phyloP scores from a whole-genome alignment of 495 filamentous ascomycete species.

The Astrothelium macrocarpum region DNA sequence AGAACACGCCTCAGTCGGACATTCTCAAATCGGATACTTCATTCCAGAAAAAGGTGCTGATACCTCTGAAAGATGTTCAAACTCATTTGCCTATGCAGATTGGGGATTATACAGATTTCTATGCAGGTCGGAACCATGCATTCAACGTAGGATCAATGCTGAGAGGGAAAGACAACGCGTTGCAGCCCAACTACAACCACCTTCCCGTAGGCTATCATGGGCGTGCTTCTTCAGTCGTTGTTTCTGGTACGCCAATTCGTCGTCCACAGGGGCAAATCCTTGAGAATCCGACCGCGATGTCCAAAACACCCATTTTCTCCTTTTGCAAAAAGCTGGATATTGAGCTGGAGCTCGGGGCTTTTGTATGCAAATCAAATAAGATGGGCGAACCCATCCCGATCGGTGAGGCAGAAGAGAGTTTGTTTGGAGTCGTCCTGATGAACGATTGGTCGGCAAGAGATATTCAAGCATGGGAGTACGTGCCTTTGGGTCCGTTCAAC shows the following conservation, averaged over 20 bases:
- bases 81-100: conserved; percentile 79
- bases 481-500: conserved; percentile 59
- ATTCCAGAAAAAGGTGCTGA: conserved; percentile 44
- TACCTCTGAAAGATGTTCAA: conserved; percentile 49
- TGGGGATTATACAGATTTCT: conserved; percentile 97
- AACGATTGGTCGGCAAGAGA: conserved; percentile 95
- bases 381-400: conserved; percentile 50
- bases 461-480: conserved; percentile 84
- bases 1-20: conserved; percentile 48
- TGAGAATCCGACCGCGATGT: conserved; percentile 50
- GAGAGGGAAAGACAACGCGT: conserved; percentile 66
- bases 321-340: conserved; percentile 65
- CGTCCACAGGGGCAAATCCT: conserved; percentile 80
- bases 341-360: conserved; percentile 80
- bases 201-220: conserved; percentile 68
- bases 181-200: conserved; percentile 86
- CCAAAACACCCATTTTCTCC: conserved; percentile 51
- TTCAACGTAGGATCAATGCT: conserved; percentile 72
- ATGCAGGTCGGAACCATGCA: conserved; percentile 84
- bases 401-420: conserved; percentile 58
- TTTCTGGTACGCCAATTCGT: conserved; percentile 43
- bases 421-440: conserved; percentile 83
- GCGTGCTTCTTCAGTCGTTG: conserved; percentile 32
- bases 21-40: conserved; percentile 48
- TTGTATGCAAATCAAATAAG: conserved; percentile 58